These are phyloP conservation scores for Corynespora cassiicola DNA, from an alignment of 2,329 filamentous ascomycete genomes.

Conservation along the genomic window DNA sequence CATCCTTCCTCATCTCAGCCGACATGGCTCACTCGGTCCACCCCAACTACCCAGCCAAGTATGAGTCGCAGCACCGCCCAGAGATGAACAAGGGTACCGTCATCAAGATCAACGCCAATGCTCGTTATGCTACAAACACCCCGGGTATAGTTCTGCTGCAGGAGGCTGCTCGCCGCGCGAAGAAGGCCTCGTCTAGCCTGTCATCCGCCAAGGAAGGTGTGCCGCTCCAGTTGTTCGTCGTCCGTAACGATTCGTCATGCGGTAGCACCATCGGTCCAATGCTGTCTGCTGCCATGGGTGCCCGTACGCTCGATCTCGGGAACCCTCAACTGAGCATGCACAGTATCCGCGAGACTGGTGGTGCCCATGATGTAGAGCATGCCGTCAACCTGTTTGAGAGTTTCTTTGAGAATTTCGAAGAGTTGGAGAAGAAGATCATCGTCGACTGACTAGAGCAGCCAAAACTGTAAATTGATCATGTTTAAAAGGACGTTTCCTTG, in stretches of 20 bases:
- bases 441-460: conserved; percentile 67
- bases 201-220: conserved; percentile 67
- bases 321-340: conserved; percentile 98
- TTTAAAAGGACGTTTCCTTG: not conserved
- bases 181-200: conserved; percentile 52
- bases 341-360: conserved; percentile 91
- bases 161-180: conserved; percentile 74
- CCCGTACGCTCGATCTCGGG: conserved; percentile 87
- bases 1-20: conserved; percentile 91
- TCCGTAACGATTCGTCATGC: conserved; percentile 92
- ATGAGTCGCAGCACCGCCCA: conserved; percentile 88
- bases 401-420: conserved; percentile 87
- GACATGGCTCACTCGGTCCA: conserved; percentile 98
- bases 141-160: conserved; percentile 93
- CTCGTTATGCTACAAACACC: conserved; percentile 94
- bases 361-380: conserved; percentile 84
- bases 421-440: conserved; percentile 80
- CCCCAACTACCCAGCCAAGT: conserved; percentile 92
- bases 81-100: conserved; percentile 97
- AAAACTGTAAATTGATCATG: conserved; percentile 26
- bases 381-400: conserved; percentile 84
- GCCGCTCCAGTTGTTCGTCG: conserved; percentile 93
- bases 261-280: conserved; percentile 98
- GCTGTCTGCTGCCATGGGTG: conserved; percentile 83
- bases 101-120: conserved; percentile 98